Conservation (phyloP, 768 basidiomycete genomes). For the Leucocoprinus birnbaumii region DNA sequence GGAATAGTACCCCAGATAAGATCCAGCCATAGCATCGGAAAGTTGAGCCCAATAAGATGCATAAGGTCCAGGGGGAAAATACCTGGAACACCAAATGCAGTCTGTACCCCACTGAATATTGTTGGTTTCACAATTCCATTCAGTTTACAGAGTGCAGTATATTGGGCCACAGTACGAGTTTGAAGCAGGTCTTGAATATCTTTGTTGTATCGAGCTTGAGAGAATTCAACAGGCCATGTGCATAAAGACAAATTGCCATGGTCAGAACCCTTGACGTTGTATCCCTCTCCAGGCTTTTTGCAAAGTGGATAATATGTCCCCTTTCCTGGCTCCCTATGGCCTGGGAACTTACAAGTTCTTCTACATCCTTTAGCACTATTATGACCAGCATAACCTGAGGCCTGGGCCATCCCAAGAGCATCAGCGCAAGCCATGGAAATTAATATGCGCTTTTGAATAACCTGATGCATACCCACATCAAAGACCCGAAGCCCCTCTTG, state of each 20-base stretch:
- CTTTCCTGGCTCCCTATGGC: no score
- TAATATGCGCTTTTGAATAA: constrained; percentile 18
- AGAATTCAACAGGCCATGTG: no score
- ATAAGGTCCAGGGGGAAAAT: constrained; percentile 39
- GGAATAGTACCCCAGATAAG: no score
- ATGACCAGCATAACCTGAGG: constrained; percentile 34
- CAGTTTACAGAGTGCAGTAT: no score
- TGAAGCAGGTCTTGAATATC: not conserved
- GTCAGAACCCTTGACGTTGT: no score
- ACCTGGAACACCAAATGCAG: constrained; percentile 25
- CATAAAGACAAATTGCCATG: no score
- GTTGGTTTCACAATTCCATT: no score
- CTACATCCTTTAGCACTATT: constrained; percentile 13
- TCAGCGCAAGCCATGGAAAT: constrained; percentile 30
- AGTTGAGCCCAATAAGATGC: constrained; percentile 31
- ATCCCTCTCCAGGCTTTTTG: no score
- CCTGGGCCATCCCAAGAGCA: constrained; percentile 25
- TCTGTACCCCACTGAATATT: constrained; percentile 18
- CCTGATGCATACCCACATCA: constrained; percentile 22
- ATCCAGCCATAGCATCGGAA: constrained; percentile 34
- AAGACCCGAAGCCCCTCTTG: constrained; percentile 28
- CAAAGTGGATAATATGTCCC: no score
- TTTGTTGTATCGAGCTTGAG: no score
- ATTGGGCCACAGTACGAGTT: not conserved
- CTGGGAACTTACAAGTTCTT: constrained; percentile 1